These are phyloP conservation scores for Alternaria sp. DNA, from an alignment of 2,329 filamentous ascomycete species.

Conservation along the genomic window DNA sequence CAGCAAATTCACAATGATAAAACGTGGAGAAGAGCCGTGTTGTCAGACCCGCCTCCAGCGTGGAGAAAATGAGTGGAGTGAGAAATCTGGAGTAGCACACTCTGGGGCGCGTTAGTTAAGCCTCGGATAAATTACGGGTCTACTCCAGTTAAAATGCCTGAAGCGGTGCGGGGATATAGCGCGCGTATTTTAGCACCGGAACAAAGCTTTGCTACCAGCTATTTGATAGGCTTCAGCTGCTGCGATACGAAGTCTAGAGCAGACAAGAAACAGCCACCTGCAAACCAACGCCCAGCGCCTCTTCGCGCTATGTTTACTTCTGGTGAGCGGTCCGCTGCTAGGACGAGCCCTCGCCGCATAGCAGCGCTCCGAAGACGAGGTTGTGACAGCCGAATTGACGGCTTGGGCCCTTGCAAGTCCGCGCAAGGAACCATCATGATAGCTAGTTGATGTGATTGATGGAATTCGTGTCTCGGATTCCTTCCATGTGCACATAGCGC, in stretches of 20 bases:
- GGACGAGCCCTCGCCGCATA: conserved; percentile 23
- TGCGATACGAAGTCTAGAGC: conserved; percentile 14
- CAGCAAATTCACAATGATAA: not conserved
- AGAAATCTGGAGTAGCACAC: conserved; percentile 1
- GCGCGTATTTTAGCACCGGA: conserved; percentile 17
- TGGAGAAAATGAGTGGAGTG: conserved; percentile 1
- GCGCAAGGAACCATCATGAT: conserved; percentile 22
- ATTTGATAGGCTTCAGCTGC: conserved; percentile 24
- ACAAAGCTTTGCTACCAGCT: conserved; percentile 22
- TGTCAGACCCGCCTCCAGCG: not conserved
- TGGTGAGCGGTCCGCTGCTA: conserved; percentile 31
- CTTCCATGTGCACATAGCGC: conserved; percentile 1
- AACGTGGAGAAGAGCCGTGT: not conserved
- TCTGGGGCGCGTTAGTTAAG: not conserved
- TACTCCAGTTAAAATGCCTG: conserved; percentile 9
- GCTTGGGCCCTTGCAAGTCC: conserved; percentile 16
- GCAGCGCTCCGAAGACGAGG: conserved; percentile 20
- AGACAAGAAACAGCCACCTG: conserved; percentile 20
- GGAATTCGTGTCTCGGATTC: conserved; percentile 20
- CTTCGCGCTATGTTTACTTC: conserved; percentile 20
- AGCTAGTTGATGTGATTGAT: conserved; percentile 31
- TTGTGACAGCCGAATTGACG: conserved; percentile 21
- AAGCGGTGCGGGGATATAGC: conserved; percentile 22
- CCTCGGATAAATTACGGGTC: conserved; percentile 5
- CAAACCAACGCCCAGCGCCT: conserved; percentile 4